Percentiles rank a stretch among this genome's conserved stretches.
Conservation (phyloP, 225 moss, liverwort and hornwort species). For the Antitrichia curtipendula region DNA sequence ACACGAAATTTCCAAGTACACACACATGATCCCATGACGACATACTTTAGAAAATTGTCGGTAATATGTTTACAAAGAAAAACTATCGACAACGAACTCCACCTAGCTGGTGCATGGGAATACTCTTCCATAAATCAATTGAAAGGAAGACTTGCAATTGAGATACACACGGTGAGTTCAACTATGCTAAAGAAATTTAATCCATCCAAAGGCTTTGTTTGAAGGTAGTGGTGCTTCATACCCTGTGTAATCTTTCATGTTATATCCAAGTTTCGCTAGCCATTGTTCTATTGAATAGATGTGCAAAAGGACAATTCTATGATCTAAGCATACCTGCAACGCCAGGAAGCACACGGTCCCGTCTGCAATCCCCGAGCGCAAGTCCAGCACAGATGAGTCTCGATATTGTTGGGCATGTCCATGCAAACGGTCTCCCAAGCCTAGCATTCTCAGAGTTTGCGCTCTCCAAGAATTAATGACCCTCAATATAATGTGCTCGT, state of each 20-base stretch:
- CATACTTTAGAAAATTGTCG: neutral
- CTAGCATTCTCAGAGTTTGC: constrained; percentile 20
- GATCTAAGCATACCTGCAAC: neutral
- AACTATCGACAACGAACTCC: neutral
- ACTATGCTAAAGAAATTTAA: neutral
- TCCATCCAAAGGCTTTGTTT: neutral
- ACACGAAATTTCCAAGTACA: neutral
- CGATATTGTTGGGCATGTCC: neutral
- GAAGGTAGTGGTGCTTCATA: neutral
- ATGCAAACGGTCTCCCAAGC: constrained; percentile 1
- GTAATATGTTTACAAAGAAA: neutral
- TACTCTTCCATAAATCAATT: neutral
- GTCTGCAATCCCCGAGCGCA: neutral
- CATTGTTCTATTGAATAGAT: neutral
- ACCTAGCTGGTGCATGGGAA: neutral
- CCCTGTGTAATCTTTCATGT: neutral
- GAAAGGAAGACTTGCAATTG: neutral
- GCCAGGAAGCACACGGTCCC: neutral
- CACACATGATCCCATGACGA: neutral
- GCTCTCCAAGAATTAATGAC: neutral
- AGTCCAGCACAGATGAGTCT: neutral
- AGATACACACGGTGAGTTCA: neutral
- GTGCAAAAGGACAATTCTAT: too few species aligned
- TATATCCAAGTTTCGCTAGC: neutral
- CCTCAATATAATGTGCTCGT: neutral